Conservation (phyloP, 2,329 filamentous ascomycete genomes). For the Teratosphaeria zuluensis region DNA sequence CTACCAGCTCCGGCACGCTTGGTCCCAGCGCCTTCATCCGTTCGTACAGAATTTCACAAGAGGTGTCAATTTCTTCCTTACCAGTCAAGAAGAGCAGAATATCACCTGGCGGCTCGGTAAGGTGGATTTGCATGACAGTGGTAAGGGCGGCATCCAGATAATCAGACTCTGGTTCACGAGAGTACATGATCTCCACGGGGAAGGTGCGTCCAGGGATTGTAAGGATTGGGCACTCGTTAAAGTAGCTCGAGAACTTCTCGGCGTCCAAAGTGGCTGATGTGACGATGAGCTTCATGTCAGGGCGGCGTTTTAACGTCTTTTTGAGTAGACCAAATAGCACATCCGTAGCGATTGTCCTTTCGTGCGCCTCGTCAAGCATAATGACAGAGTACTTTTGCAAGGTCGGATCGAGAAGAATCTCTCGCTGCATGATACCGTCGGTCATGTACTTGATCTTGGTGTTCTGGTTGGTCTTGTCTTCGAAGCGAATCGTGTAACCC, state of each 20-base stretch:
- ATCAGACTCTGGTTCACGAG: constrained; percentile 86
- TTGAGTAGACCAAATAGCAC: constrained; percentile 90
- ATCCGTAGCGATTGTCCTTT: constrained; percentile 91
- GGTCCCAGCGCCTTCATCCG: constrained; percentile 93
- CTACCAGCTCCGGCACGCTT: constrained; percentile 80
- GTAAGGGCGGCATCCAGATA: constrained; percentile 91
- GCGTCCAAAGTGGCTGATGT: constrained; percentile 94
- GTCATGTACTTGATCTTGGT: constrained; percentile 99
- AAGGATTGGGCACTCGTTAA: constrained; percentile 92
- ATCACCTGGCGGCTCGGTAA: constrained; percentile 84
- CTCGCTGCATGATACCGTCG: constrained; percentile 93
- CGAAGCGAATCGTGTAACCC: constrained; percentile 95
- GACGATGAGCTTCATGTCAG: constrained; percentile 88
- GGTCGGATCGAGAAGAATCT: constrained; percentile 86
- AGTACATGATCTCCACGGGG: constrained; percentile 94
- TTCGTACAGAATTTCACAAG: constrained; percentile 84
- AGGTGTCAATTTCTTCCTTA: constrained; percentile 94
- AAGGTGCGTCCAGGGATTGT: constrained; percentile 91
- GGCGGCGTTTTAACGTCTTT: constrained; percentile 76
- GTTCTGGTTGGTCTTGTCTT: constrained; percentile 77
- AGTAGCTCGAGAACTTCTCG: constrained; percentile 95
- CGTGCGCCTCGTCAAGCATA: constrained; percentile 97
- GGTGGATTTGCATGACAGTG: constrained; percentile 96
- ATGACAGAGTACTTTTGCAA: constrained; percentile 87
- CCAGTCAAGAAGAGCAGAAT: constrained; percentile 96